Evolutionary conservation across 2,329 filamentous ascomycete species (phyloP), one percentile per base, ranked within the genome.

Genomic region (Fusarium falciforme): DNA sequence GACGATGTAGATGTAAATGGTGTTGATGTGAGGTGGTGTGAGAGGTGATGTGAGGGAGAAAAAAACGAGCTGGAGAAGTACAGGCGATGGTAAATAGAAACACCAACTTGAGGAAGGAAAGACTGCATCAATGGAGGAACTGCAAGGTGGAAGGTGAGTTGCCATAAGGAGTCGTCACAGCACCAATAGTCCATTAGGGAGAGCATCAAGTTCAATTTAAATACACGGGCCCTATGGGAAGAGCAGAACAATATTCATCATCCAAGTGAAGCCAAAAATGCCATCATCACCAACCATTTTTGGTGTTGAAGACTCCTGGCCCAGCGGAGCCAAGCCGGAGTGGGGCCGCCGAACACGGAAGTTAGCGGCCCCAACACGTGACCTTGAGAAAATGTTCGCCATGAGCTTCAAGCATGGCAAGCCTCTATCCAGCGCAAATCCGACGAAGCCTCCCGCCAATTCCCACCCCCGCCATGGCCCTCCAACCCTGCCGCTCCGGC

Each of bases 331-430:
- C 42, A 60, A 60, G 31, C n/a, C 55, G 66, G 52, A 62, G 76
- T 71, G 75, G 76, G 76, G 76, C 66, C 54, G 63, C 55, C 35
- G 33, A 31, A 25, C 58, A 55, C 66, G 70, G 68, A 66, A 68
- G 64, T 66, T 59, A 54, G 59, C 67, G 62, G 55, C 22, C 11
- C 9, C 4, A 55, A 17, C 77, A 81, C 79, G 79, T 81, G 79
- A 80, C 74, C 61, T 73, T 66, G 67, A 79, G 77, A 81, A 81
- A 81, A 80, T 80, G 79, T 80, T 80, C 69, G 65, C 73, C 76
- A 76, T 66, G 60, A 68, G 74, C 67, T 75, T 76, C 49, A 36
- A 67, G 52, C 59, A 67, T 63, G 61, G 60, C 59, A 72, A 60
- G 27, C 57, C 44, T 49, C 44, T 2, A 49, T 60, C 52, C 22